phyloP scores from a whole-genome alignment of 2,329 filamentous ascomycete genomes.

The Stagonosporopsis cucurbitacearum region DNA sequence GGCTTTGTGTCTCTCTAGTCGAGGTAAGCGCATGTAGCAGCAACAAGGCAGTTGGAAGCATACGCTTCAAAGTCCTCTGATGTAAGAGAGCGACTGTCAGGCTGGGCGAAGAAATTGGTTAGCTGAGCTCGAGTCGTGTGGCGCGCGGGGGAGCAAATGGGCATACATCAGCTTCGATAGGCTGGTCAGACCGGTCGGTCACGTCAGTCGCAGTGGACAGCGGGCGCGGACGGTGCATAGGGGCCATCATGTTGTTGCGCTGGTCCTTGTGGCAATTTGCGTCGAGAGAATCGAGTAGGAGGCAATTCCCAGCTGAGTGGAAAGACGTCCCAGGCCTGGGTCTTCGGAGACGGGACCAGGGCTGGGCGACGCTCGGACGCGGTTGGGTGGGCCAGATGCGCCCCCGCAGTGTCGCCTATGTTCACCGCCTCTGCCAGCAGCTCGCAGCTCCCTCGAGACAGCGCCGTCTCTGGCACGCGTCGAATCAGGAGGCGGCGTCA shows the following conservation, averaged over 20 bases:
- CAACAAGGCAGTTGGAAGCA: constrained; percentile 10
- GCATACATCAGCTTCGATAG: constrained; percentile 15
- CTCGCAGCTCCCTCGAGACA: constrained; percentile 6
- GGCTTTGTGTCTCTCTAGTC: constrained; percentile 46
- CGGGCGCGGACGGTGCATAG: constrained; percentile 5
- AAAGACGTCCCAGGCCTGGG: constrained; percentile 19
- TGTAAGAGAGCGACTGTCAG: constrained; percentile 41
- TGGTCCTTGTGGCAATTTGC: constrained; percentile 6
- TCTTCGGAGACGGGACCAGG: constrained; percentile 14
- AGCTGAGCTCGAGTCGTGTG: constrained; percentile 22
- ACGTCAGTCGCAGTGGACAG: constrained; percentile 15
- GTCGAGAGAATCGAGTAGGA: constrained; percentile 12
- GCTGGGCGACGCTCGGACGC: constrained; percentile 8
- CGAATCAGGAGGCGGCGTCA: constrained; percentile 6
- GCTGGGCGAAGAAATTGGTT: constrained; percentile 30
- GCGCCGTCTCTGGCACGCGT: constrained; percentile 1
- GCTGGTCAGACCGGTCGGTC: not conserved
- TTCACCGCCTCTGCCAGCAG: constrained; percentile 14
- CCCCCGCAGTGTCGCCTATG: constrained; percentile 7
- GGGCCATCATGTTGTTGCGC: constrained; percentile 5
- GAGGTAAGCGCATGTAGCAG: constrained; percentile 24
- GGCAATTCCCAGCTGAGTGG: constrained; percentile 16
- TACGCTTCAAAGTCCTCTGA: constrained; percentile 43
- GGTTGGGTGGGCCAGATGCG: constrained; percentile 6
- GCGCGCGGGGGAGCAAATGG: constrained; percentile 12